These are phyloP conservation scores for Aspergillus heteromorphus DNA, from an alignment of 495 filamentous ascomycete genomes.

Conservation along the genomic window DNA sequence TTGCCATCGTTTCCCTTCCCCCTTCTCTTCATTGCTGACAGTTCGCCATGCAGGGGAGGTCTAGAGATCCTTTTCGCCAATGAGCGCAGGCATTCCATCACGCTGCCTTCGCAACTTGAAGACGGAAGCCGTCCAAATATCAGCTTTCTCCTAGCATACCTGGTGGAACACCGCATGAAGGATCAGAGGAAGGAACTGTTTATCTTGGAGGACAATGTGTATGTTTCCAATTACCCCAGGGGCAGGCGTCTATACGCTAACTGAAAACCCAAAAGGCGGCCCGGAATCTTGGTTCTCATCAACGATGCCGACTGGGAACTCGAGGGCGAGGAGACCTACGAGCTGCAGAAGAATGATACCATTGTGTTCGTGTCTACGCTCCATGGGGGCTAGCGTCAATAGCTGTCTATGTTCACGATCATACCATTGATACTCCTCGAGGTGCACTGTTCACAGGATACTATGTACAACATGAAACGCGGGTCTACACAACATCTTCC, in stretches of 20 bases:
- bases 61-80: slow-evolving; percentile 94
- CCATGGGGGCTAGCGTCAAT: slow-evolving; percentile 67
- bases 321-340: slow-evolving; percentile 87
- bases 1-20: too few species aligned
- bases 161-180: slow-evolving; percentile 81
- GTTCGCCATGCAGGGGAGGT: slow-evolving; percentile 59
- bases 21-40: slow-evolving; percentile 14
- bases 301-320: slow-evolving; percentile 99
- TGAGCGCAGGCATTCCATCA: slow-evolving; percentile 62
- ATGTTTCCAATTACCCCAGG: slow-evolving; percentile 35
- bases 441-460: not conserved
- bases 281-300: slow-evolving; percentile 94
- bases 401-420: slow-evolving; percentile 1
- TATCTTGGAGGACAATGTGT: slow-evolving; percentile 84
- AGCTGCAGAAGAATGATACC: slow-evolving; percentile 74
- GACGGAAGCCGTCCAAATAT: slow-evolving; percentile 60
- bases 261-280: slow-evolving; percentile 73
- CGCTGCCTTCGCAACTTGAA: slow-evolving; percentile 57
- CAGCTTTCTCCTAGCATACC: slow-evolving; percentile 68
- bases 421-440: not conserved
- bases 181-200: slow-evolving; percentile 86
- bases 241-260: too few species aligned
- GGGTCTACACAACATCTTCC: slow-evolving; percentile 41
- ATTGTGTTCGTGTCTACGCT: slow-evolving; percentile 97
- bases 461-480: slow-evolving; percentile 1